These are phyloP conservation scores for Blastocystis sp. DNA, from an alignment of 352 stramenopile genomes.

Conservation along the genomic window DNA sequence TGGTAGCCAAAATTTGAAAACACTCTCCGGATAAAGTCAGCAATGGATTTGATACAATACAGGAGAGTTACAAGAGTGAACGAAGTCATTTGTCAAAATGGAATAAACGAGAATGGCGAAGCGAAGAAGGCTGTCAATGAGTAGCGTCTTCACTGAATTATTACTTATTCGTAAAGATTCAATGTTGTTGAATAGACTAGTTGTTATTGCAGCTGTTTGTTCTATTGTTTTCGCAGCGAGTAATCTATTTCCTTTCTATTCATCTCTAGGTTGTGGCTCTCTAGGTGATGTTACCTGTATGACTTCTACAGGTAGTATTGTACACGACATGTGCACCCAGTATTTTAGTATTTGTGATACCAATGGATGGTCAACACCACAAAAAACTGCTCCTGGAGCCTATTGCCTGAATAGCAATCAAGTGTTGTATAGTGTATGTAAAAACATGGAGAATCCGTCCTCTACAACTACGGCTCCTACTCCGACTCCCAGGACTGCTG, in stretches of 20 bases:
- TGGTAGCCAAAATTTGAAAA: too few relatives aligned
- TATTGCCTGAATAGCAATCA: slow-evolving; percentile 41
- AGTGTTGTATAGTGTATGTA: slow-evolving; percentile 10
- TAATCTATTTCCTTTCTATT: neutral
- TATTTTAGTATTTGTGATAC: slow-evolving; percentile 56
- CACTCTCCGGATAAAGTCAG: too few relatives aligned
- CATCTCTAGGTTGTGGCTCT: neutral
- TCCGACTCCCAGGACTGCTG: neutral
- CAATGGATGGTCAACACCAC: neutral
- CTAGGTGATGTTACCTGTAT: slow-evolving; percentile 5
- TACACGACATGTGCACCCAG: neutral
- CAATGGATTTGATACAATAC: too few relatives aligned
- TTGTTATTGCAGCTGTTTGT: neutral
- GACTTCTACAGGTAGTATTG: neutral
- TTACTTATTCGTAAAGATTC: slow-evolving; percentile 28
- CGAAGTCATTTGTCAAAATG: too few relatives aligned
- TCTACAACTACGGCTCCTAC: neutral
- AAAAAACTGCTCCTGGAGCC: neutral
- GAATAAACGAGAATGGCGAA: neutral
- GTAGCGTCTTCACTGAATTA: neutral
- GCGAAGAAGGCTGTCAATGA: slow-evolving; percentile 49
- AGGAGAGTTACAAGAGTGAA: too few relatives aligned
- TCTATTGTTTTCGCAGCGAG: neutral
- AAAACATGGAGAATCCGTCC: neutral
- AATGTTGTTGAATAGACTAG: neutral